Base-by-base conservation (phyloP, 2,329 filamentous ascomycete species). In the Aspergillus nomiae region DNA sequence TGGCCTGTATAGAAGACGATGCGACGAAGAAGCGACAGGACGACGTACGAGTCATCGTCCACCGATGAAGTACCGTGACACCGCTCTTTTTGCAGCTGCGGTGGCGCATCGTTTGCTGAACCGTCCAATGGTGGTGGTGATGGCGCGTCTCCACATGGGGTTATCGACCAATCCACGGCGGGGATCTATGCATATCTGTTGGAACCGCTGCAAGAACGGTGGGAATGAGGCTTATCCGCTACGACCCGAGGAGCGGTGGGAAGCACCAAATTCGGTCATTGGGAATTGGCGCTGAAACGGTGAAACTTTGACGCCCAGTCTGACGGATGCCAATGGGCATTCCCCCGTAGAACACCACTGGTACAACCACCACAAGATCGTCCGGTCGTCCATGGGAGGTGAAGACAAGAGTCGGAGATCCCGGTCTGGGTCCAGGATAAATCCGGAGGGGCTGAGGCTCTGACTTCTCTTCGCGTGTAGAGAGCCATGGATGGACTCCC, bases 21-120 rank as follows among this genome's bases (percentile, higher is more conserved):
- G 43, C 11, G n/a, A 46, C 14, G 43, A 12, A 46, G 43, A 21
- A 24, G 10, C 43, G 11, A 46, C n/a, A 46, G 21, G 21, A 24
- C 21, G 21, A 24, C 21, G 21, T 24, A 24, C 21, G 1, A 24
- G 21, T 46, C 12, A 1, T 46, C 2, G 10, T 32, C 16, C 2
- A 51, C 16, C 28, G n/a, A 21, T 16, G n/a, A 46, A 46, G 9
- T 46, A 12, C 28, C 36, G 32, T 62, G 64, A 65, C 64, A 66
- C 64, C 64, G 64, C 64, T 66, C 62, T 64, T 66, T 34, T 66
- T 50, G 53, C 59, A 58, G 50, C 38, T 53, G 46, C 1, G 24
- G 34, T 59, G 56, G 56, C 43, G 56, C 24, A 26, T 26, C 11
- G 12, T 50, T 59, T 59, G n/a, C 56, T 51, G 51, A 36, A 41